Conservation (phyloP, 371 early-diverging fungal species). For the Basidiobolus heterosporus region DNA sequence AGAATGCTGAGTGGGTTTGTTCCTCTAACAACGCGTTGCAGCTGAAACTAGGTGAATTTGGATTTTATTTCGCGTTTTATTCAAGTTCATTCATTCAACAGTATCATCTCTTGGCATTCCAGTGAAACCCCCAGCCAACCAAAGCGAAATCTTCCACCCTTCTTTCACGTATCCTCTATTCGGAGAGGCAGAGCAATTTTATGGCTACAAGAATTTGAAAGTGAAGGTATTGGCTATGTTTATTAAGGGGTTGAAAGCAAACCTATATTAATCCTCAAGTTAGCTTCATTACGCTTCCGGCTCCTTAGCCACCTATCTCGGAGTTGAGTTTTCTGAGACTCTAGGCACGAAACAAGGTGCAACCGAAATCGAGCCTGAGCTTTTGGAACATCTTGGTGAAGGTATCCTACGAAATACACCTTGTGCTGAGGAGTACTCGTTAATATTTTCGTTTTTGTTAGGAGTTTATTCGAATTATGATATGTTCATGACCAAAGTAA, state of each 20-base stretch:
- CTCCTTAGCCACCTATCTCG: constrained; percentile 49
- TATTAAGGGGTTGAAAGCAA: not conserved
- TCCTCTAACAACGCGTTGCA: constrained; percentile 18
- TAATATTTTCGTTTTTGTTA: too few relatives aligned
- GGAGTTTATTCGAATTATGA: constrained; percentile 34
- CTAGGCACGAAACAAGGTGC: constrained; percentile 6
- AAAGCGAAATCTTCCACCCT: constrained; percentile 33
- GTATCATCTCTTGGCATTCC: constrained; percentile 6
- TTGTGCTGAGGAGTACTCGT: not conserved
- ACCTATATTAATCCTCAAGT: not conserved
- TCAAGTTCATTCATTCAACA: constrained; percentile 2
- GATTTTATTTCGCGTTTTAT: not conserved
- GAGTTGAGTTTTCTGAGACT: constrained; percentile 33
- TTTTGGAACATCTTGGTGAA: not conserved
- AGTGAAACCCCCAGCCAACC: constrained; percentile 7
- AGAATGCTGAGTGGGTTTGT: constrained; percentile 12
- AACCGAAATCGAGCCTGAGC: too few relatives aligned
- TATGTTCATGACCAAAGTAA: constrained; percentile 37
- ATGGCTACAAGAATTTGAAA: constrained; percentile 66
- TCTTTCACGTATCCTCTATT: constrained; percentile 75
- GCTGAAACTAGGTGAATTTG: constrained; percentile 14
- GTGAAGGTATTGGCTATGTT: constrained; percentile 29
- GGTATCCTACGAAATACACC: not conserved
- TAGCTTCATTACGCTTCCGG: constrained; percentile 64
- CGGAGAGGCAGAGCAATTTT: constrained; percentile 73